These are phyloP conservation scores for Penicillium sp. DNA, from an alignment of 2,329 filamentous ascomycete species.

Conservation along the genomic window DNA sequence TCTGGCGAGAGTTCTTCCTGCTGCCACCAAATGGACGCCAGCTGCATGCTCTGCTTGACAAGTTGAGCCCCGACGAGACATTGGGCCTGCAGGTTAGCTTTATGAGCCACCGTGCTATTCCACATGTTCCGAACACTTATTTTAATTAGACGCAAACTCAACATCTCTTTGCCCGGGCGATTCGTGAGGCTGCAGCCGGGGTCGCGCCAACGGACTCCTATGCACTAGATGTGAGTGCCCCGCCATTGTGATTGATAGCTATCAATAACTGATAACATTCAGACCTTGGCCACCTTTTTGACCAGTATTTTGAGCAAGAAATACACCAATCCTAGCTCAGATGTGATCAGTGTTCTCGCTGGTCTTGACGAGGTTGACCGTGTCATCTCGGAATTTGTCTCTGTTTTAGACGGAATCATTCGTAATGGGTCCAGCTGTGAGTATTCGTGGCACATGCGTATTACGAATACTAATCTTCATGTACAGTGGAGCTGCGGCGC, in stretches of 20 bases:
- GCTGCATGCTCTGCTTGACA: conserved; percentile 67
- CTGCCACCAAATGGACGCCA: conserved; percentile 73
- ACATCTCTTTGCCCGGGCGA: conserved; percentile 73
- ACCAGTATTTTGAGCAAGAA: conserved; percentile 79
- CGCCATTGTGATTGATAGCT: neutral
- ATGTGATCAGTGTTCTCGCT: conserved; percentile 86
- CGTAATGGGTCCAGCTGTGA: conserved; percentile 70
- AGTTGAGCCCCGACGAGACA: conserved; percentile 72
- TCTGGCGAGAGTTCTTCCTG: conserved; percentile 96
- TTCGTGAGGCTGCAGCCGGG: conserved; percentile 65
- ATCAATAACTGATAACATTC: conserved; percentile 40
- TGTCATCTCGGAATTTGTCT: conserved; percentile 85
- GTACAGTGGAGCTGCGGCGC: conserved; percentile 68
- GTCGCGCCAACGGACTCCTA: conserved; percentile 67
- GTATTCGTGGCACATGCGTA: conserved; percentile 31
- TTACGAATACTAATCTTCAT: neutral
- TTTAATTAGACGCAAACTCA: conserved; percentile 61
- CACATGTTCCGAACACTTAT: conserved; percentile 14
- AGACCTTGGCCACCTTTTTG: conserved; percentile 91
- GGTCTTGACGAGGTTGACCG: conserved; percentile 85
- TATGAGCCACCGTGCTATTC: neutral
- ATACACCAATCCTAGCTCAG: conserved; percentile 92
- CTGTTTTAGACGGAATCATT: conserved; percentile 77
- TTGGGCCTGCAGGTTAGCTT: conserved; percentile 66
- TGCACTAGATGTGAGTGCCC: conserved; percentile 72